Evolutionary conservation across 345 rosid species (phyloP).

Genomic region (Gossypium rotundifolium): DNA sequence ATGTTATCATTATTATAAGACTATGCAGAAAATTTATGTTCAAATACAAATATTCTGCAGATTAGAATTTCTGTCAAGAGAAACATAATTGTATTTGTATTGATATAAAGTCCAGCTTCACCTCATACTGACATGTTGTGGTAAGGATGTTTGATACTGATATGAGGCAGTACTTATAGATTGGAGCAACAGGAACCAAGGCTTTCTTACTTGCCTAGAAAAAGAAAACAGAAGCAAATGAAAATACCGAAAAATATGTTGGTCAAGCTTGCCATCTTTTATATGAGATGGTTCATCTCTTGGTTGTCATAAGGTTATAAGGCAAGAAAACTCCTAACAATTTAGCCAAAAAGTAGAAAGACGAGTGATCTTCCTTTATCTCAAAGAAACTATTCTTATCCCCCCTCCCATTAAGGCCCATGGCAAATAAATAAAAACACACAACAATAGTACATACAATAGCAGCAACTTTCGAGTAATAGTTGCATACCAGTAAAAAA

Average conservation of each 20-base stretch:
- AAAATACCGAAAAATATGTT: background rate
- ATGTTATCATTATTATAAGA: constrained; percentile 8
- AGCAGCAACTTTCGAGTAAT: background rate
- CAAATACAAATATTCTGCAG: background rate
- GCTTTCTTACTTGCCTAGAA: constrained; percentile 72
- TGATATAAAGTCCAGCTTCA: constrained; percentile 16
- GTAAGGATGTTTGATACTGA: constrained; percentile 78
- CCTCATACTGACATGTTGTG: constrained; percentile 98
- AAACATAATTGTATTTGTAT: background rate
- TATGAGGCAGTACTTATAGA: constrained; percentile 73
- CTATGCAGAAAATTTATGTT: background rate
- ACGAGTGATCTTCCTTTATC: too few relatives aligned
- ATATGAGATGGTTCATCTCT: background rate
- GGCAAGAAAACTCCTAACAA: background rate
- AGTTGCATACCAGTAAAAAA: constrained; percentile 48
- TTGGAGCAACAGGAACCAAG: constrained; percentile 85
- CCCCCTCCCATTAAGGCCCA: background rate
- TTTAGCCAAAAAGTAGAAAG: background rate
- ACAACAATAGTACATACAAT: constrained; percentile 1
- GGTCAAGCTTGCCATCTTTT: background rate
- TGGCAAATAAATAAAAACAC: background rate
- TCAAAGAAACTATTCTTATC: background rate
- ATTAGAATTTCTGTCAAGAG: background rate
- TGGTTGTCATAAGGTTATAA: background rate
- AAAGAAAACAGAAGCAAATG: constrained; percentile 3